Base-by-base conservation (phyloP, 2,329 filamentous ascomycete species). In the Cladosporium sp. region DNA sequence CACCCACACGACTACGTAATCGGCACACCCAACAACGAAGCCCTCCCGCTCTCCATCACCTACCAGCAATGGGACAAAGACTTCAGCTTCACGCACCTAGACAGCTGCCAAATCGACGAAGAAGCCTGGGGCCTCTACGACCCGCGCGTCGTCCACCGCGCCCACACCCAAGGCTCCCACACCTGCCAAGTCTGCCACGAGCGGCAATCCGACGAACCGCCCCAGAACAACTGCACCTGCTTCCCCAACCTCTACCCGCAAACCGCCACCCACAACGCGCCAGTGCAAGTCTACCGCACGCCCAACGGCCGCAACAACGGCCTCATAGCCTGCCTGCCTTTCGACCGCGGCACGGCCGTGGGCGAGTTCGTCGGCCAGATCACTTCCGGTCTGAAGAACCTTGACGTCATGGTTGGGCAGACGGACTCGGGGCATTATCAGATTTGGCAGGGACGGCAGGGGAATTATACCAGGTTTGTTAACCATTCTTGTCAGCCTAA, bases 401-500 rank as follows among this genome's bases (percentile, higher is more conserved):
- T 76, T 11, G 78, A 82, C 55, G 77, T 81, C 7, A 79, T 82
- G 78, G 55, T 64, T 12, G 62, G 61, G 2, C 66, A 75, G 48
- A 63, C 63, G 2, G 61, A 64, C 16, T 70, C 71, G 22, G 70
- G 69, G 1, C 69, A 70, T 0, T 82, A 80, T 56, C 78, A 82
- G 58, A 80, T 82, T 49, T 82, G 73, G 69, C 78, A 82, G 58
- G 78, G 77, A 0, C 63, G 65, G 48, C 70, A 74, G 60, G 76
- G 78, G 3, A 82, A 82, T 57, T 79, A 77, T 55, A 81, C 78
- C 2, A 69, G 78, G 1, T 82, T 82, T 56, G 73, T 80, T 35
- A 82, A 81, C 59, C 74, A 82, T 57, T 80, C 76, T 38, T 82
- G 78, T 60, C 72, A 74, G 13, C 73, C 78, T 2, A 82, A 82